These are phyloP conservation scores for Coemansia sp. DNA, from an alignment of 192 early-diverging fungal genomes.

Conservation along the genomic window DNA sequence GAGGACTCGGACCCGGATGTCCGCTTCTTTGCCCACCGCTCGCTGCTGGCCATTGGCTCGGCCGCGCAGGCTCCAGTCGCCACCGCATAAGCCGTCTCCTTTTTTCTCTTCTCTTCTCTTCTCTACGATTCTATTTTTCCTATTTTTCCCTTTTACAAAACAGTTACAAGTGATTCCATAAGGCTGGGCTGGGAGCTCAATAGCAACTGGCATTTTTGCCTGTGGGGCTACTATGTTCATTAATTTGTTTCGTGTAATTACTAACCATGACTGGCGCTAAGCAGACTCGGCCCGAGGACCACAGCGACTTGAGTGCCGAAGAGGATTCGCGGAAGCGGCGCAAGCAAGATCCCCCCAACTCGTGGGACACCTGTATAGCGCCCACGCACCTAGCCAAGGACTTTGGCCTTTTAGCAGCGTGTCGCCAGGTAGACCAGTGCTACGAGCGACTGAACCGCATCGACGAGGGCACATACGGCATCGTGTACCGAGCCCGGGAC, in stretches of 20 bases:
- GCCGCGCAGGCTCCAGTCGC: background rate
- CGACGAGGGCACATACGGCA: slow-evolving; percentile 94
- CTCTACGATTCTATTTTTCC: slow-evolving; percentile 4
- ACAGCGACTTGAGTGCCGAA: background rate
- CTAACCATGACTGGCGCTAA: background rate
- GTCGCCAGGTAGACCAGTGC: slow-evolving; percentile 39
- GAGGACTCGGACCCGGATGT: slow-evolving; percentile 94
- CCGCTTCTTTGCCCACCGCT: slow-evolving; percentile 84
- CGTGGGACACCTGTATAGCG: background rate
- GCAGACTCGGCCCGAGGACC: background rate
- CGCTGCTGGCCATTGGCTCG: slow-evolving; percentile 48
- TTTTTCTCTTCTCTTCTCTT: no score
- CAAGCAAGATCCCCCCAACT: background rate
- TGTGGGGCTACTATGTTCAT: no score
- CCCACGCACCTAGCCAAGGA: slow-evolving; percentile 23
- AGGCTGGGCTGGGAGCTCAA: background rate
- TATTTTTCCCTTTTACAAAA: background rate
- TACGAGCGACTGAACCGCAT: slow-evolving; percentile 96
- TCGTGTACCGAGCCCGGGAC: slow-evolving; percentile 92
- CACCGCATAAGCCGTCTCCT: background rate
- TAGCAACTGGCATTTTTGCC: background rate
- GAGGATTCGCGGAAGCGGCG: slow-evolving; percentile 3
- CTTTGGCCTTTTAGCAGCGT: slow-evolving; percentile 18
- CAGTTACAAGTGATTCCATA: background rate
- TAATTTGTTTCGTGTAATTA: background rate